Evolutionary conservation across 805 yeast genomes (phyloP).

Genomic region (Kodamaea restingae): DNA sequence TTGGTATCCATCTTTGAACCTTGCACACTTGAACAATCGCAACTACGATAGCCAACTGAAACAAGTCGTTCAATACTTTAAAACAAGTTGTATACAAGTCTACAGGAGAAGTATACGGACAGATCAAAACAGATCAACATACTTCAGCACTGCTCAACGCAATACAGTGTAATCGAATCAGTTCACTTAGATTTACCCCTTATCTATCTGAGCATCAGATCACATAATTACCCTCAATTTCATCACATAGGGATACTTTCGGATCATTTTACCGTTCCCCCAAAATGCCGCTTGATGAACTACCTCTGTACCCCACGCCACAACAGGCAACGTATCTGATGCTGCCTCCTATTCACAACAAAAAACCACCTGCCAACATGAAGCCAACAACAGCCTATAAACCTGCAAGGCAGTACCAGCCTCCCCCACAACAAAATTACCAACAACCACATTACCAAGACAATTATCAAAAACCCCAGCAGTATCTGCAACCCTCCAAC

Average conservation of each 20-base stretch:
- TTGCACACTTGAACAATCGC: no score
- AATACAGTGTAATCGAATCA: no score
- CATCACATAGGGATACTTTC: not conserved
- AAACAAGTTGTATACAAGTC: not conserved
- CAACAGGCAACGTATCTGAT: conserved; percentile 38
- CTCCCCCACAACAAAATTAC: conserved; percentile 3
- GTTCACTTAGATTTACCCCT: no score
- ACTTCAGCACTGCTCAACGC: not conserved
- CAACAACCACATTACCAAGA: not conserved
- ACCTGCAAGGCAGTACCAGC: conserved; percentile 8
- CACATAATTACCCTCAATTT: no score
- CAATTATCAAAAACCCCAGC: conserved; percentile 6
- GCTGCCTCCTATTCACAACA: conserved; percentile 11
- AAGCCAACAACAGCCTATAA: conserved; percentile 9
- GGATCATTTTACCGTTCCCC: no score
- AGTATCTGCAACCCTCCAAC: conserved; percentile 6
- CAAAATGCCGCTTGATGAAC: conserved; percentile 30
- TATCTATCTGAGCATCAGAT: no score
- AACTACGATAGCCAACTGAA: no score
- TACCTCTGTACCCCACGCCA: conserved; percentile 45
- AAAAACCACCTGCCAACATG: conserved; percentile 6
- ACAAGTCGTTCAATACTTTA: no score
- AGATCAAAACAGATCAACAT: not conserved
- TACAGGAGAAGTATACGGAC: no score
- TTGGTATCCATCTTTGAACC: no score